Conservation (phyloP, 495 filamentous ascomycete species). For the Cetradonia linearis region DNA sequence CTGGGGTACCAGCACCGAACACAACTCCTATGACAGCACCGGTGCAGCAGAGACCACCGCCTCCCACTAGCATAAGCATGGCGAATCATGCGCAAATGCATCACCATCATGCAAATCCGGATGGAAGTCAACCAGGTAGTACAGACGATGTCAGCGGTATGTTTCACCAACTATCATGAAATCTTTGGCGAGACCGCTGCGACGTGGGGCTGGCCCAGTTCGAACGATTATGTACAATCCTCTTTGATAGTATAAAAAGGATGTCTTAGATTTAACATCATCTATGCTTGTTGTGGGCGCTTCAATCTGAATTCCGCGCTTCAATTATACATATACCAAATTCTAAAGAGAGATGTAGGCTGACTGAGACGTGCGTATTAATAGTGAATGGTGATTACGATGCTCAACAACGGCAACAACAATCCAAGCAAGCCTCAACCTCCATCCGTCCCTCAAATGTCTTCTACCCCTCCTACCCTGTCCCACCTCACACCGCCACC, state of each 20-base stretch:
- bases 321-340: constrained; percentile 1
- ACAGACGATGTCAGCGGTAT: constrained; percentile 89
- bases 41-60: constrained; percentile 37
- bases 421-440: constrained; percentile 22
- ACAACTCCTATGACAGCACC: constrained; percentile 36
- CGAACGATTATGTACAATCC: constrained; percentile 15
- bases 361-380: constrained; percentile 11
- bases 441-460: constrained; percentile 68
- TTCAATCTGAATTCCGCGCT: constrained; percentile 7
- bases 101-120: constrained; percentile 68
- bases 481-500: constrained; percentile 40
- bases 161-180: constrained; percentile 63
- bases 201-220: constrained; percentile 13
- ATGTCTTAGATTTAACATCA: constrained; percentile 13
- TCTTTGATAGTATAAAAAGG: constrained; percentile 14
- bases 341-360: constrained; percentile 9
- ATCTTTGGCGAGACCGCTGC: constrained; percentile 3
- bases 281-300: constrained; percentile 17
- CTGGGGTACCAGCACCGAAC: constrained; percentile 28
- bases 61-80: constrained; percentile 53
- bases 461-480: constrained; percentile 65
- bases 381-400: constrained; percentile 20
- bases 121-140: constrained; percentile 55
- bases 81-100: constrained; percentile 38
- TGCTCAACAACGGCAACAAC: constrained; percentile 19